These are phyloP conservation scores for Choiromyces venosus DNA, from an alignment of 495 filamentous ascomycete genomes.

Conservation along the genomic window DNA sequence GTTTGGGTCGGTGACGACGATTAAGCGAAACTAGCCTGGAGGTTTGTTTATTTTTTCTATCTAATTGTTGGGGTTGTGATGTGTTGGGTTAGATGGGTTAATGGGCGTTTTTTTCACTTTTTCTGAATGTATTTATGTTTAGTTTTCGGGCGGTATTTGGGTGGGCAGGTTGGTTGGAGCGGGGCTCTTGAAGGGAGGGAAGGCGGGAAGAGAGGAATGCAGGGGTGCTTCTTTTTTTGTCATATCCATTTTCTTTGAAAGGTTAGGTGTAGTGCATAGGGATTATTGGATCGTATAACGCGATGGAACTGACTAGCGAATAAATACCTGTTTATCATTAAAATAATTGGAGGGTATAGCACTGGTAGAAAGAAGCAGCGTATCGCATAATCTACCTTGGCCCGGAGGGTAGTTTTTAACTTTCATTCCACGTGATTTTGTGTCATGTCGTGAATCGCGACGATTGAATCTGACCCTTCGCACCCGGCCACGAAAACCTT, in stretches of 20 bases:
- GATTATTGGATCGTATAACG: background rate
- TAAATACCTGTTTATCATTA: no score
- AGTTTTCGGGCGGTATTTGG: background rate
- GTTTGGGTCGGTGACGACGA: constrained; percentile 27
- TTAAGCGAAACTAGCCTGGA: no score
- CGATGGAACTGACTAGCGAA: no score
- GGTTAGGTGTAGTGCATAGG: background rate
- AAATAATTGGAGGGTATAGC: no score
- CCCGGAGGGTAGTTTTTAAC: no score
- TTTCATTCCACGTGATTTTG: no score
- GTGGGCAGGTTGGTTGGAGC: background rate
- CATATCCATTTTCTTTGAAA: background rate
- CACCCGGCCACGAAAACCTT: no score
- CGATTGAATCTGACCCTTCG: no score
- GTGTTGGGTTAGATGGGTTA: constrained; percentile 6
- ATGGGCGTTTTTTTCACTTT: constrained; percentile 7
- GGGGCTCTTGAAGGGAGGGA: background rate
- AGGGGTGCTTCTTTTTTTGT: background rate
- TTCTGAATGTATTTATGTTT: background rate
- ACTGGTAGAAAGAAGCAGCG: no score
- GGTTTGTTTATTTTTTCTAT: constrained; percentile 3
- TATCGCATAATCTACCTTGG: no score
- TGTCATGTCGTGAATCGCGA: no score
- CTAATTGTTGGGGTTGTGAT: background rate
- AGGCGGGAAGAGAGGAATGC: background rate